phyloP scores from a whole-genome alignment of 2,329 filamentous ascomycete species.

The Exutisphaerella laricina region DNA sequence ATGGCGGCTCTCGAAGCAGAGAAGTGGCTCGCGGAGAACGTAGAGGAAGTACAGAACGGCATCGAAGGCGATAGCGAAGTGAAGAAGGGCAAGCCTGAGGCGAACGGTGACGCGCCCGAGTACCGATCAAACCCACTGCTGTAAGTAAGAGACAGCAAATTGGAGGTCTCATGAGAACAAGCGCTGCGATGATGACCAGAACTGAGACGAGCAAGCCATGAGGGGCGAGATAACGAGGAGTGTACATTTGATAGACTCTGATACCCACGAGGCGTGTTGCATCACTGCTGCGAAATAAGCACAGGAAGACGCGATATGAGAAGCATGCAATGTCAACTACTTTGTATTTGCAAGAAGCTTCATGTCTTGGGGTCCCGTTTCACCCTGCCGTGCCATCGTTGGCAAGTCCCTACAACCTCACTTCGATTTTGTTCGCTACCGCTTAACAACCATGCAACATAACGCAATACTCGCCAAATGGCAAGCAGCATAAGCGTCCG shows the following conservation, averaged over 20 bases:
- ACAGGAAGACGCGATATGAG: no score
- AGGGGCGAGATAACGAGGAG: not conserved
- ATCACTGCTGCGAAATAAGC: no score
- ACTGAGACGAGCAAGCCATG: slow-evolving; percentile 3
- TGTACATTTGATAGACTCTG: slow-evolving; percentile 4
- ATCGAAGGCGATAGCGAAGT: slow-evolving; percentile 47
- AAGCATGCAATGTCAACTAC: no score
- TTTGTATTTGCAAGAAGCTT: no score
- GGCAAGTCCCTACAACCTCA: no score
- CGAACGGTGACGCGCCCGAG: slow-evolving; percentile 53
- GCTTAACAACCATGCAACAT: no score
- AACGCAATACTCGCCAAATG: no score
- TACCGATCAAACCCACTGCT: slow-evolving; percentile 61
- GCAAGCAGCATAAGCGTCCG: no score
- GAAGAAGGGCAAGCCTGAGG: slow-evolving; percentile 40
- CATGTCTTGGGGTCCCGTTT: no score
- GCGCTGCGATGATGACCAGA: not conserved
- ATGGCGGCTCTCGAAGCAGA: slow-evolving; percentile 94
- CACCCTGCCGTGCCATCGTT: no score
- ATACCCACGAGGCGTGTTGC: no score
- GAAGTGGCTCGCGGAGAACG: slow-evolving; percentile 77
- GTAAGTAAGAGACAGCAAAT: slow-evolving; percentile 35
- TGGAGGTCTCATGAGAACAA: not conserved
- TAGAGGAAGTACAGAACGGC: slow-evolving; percentile 52
- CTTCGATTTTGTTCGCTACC: no score